A percentile compares a stretch with the other conserved stretches of the same genome.
phyloP scores from a whole-genome alignment of 768 basidiomycete species.

The Kwoniella pini region DNA sequence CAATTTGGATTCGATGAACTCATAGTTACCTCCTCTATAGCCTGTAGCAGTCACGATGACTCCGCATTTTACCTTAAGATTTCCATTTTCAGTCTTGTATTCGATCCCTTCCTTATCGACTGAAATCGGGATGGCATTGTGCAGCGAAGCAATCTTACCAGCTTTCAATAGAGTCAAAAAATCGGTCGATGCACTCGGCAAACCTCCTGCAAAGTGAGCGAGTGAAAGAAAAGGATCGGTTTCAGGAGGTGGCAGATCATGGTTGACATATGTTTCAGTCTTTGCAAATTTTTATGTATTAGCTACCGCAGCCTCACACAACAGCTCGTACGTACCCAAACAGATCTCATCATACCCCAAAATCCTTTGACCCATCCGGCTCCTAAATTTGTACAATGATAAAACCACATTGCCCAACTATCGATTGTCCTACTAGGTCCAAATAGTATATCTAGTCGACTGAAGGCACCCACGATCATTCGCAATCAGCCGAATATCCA shows the following conservation, averaged over 20 bases:
- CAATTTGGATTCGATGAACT: constrained; percentile 3
- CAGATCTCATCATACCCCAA: constrained; percentile 14
- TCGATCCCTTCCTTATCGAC: neutral
- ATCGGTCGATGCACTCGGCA: neutral
- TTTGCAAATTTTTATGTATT: neutral
- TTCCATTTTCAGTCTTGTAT: neutral
- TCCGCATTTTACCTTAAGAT: constrained; percentile 1
- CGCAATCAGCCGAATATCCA: too few species aligned
- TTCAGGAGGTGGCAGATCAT: neutral
- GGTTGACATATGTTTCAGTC: neutral
- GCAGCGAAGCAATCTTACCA: neutral
- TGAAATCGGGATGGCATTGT: neutral
- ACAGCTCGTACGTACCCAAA: constrained; percentile 6
- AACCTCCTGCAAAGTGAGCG: constrained; percentile 14
- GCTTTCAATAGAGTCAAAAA: constrained; percentile 1
- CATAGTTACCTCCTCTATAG: constrained; percentile 3
- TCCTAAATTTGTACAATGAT: constrained; percentile 8
- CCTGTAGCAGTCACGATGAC: constrained; percentile 18
- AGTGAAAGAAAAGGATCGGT: constrained; percentile 15
- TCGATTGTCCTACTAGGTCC: constrained; percentile 11
- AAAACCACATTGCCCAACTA: constrained; percentile 21
- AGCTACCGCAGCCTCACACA: too few species aligned
- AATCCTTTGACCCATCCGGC: constrained; percentile 3
- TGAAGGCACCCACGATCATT: neutral
- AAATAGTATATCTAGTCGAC: constrained; percentile 17